Percentiles rank a stretch among this genome's conserved stretches.
Conservation (phyloP, 106 monocot species). For the Allium cepa region DNA sequence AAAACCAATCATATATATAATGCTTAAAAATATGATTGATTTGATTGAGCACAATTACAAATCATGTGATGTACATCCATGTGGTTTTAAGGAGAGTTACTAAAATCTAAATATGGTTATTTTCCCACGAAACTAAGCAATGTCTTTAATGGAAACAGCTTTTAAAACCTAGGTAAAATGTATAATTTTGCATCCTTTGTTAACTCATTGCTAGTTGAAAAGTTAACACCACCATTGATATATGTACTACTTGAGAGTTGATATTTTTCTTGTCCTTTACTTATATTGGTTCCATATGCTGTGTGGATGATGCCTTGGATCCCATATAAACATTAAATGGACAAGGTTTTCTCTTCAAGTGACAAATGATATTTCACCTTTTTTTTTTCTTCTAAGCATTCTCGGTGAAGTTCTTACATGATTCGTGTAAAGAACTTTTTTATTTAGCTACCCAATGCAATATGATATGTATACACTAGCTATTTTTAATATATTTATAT, state of each 20-base stretch:
- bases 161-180: no score
- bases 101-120: no score
- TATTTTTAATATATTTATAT: no score
- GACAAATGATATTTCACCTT: no score
- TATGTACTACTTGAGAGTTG: neutral
- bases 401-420: no score
- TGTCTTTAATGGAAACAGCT: conserved; percentile 5
- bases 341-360: neutral
- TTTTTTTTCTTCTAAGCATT: no score
- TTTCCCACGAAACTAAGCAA: conserved; percentile 2
- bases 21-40: conserved; percentile 3
- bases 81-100: neutral
- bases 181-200: neutral
- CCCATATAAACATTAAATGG: conserved; percentile 1
- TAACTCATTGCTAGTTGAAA: neutral
- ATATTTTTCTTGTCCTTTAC: conserved; percentile 1
- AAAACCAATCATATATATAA: conserved; percentile 6
- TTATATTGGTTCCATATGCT: neutral
- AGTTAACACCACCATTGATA: neutral
- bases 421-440: no score
- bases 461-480: no score
- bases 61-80: neutral
- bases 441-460: no score
- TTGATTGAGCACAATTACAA: conserved; percentile 3
- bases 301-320: conserved; percentile 10